Base-by-base conservation (phyloP, 169 alveolate species). In the Plasmodium coatneyi region DNA sequence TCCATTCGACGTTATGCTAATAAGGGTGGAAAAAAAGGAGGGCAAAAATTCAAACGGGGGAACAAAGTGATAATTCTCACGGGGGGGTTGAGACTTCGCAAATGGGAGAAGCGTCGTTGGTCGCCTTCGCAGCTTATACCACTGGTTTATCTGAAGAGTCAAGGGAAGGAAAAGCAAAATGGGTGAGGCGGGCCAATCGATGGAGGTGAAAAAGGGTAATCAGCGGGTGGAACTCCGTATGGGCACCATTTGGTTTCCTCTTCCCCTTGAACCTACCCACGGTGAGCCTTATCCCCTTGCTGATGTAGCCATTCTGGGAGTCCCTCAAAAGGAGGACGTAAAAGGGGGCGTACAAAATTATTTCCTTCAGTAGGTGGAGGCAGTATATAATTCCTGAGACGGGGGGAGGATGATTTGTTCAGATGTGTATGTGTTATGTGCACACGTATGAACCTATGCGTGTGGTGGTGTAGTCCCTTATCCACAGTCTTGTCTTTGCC, bases 251-350 rank as follows among this genome's bases (percentile, higher is more conserved):
- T 7, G 16, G 41, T 6, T 5, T 34, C 16, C 34, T 70, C 80
- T 71, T 4, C 80, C 25, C 66, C 46, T 46, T 54, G 25, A 10
- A 32, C 72, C 43, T 87, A 87, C 93, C 79, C 70, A 54, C 70
- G 22, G 82, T 41, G 22, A 87, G 19, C 81, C 71, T 76, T 54
- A 87, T 76, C 32, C 93, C 93, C 32, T 41, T 87, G 78, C 87
- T 87, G 60, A 87, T 87, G 80, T 87, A 87, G 39, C 80, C 66
- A 36, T 87, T 87, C 22, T 34, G 36, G 30, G 70, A 60, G 28
- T 36, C 10, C 16, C 34, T 54, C 66, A 87, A 12, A 34, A 87
- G 81, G 82, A 87, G 46, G 71, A 87, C 46, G 25, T 87, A 87
- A 79, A 87, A 76, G 5, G 93, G 93, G 19, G 84, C 28, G 34